phyloP scores from a whole-genome alignment of 495 filamentous ascomycete species.

The Annulohypoxylon moriforme region DNA sequence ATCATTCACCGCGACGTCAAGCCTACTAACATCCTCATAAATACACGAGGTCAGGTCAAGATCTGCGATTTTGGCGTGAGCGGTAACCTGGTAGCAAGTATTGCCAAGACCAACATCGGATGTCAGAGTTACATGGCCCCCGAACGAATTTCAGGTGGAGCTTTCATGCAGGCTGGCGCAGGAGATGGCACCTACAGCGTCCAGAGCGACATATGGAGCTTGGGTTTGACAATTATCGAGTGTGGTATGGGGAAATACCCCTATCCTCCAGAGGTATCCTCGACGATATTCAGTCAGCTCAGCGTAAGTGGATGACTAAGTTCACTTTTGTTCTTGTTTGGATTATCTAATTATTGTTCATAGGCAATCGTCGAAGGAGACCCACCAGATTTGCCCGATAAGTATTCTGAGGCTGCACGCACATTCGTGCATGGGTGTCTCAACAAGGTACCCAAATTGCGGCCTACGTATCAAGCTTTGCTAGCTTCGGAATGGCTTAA shows the following conservation, averaged over 20 bases:
- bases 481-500: constrained; percentile 90
- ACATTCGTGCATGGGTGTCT: constrained; percentile 91
- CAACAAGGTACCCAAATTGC: constrained; percentile 89
- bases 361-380: constrained; percentile 98
- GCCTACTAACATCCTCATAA: constrained; percentile 95
- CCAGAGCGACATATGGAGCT: constrained; percentile 97
- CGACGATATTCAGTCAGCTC: constrained; percentile 97
- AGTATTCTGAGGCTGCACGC: constrained; percentile 81
- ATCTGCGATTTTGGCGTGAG: constrained; percentile 99
- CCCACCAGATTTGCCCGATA: constrained; percentile 85
- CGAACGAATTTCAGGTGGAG: constrained; percentile 89
- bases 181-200: constrained; percentile 93
- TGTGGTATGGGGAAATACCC: constrained; percentile 96
- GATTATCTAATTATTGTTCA: constrained; percentile 35
- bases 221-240: constrained; percentile 95
- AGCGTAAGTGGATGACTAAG: constrained; percentile 73
- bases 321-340: constrained; percentile 25
- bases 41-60: constrained; percentile 90
- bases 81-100: constrained; percentile 95
- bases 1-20: constrained; percentile 99
- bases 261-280: constrained; percentile 97
- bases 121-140: constrained; percentile 99
- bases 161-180: constrained; percentile 77
- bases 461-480: constrained; percentile 90
- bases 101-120: constrained; percentile 98